A percentile compares a stretch with the other conserved stretches of the same genome.
Evolutionary conservation across 768 basidiomycete species (phyloP).

Genomic region (Leccinum uliginosum): DNA sequence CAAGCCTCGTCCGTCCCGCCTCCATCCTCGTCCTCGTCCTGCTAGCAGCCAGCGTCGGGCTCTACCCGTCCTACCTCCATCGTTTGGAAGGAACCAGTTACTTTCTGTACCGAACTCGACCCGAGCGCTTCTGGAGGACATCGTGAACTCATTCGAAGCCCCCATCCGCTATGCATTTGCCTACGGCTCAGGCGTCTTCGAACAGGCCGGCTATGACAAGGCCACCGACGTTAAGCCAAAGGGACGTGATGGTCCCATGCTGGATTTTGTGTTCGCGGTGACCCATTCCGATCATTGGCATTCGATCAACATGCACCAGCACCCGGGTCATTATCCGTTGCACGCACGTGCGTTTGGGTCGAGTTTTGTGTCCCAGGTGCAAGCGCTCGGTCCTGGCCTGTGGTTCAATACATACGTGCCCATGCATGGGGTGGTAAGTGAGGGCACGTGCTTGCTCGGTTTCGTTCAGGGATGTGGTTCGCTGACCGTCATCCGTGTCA

Average conservation of each 20-base stretch:
- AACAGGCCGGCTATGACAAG: slow-evolving; percentile 74
- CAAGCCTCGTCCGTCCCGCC: slow-evolving; percentile 32
- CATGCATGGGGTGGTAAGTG: slow-evolving; percentile 77
- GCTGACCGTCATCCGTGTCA: slow-evolving; percentile 28
- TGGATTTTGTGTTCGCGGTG: slow-evolving; percentile 96
- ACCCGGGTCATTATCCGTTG: slow-evolving; percentile 87
- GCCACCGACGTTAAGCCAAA: slow-evolving; percentile 23
- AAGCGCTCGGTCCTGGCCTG: slow-evolving; percentile 76
- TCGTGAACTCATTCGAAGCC: slow-evolving; percentile 78
- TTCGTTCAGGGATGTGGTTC: too few relatives aligned
- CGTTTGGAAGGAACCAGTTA: slow-evolving; percentile 79
- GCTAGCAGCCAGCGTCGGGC: slow-evolving; percentile 23
- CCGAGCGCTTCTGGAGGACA: slow-evolving; percentile 71
- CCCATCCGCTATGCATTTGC: slow-evolving; percentile 97
- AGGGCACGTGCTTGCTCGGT: neutral
- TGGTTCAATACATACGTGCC: slow-evolving; percentile 96
- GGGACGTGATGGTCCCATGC: slow-evolving; percentile 60
- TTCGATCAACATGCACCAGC: slow-evolving; percentile 89
- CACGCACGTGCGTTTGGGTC: slow-evolving; percentile 84
- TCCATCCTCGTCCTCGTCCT: slow-evolving; percentile 43
- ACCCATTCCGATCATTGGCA: slow-evolving; percentile 93
- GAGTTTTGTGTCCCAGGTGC: slow-evolving; percentile 72
- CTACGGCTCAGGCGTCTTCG: slow-evolving; percentile 94
- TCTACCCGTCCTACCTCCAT: slow-evolving; percentile 58
- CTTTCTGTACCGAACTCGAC: slow-evolving; percentile 76